Evolutionary conservation across 1,139 yeast species (phyloP), one percentile per base, ranked within the genome.

Genomic region (Yamadazyma epiphylla): DNA sequence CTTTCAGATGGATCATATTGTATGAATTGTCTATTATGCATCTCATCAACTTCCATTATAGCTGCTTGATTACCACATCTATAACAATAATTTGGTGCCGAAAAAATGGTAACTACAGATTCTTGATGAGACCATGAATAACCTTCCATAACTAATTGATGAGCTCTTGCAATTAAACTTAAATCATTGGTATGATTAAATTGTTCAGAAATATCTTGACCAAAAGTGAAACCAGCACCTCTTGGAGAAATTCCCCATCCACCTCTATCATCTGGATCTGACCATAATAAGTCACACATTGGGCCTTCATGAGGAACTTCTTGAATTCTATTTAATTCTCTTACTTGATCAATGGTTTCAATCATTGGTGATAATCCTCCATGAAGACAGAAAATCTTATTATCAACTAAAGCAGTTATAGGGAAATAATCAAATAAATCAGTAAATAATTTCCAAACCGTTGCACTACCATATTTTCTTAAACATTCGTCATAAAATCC

Each of bases 221-320:
- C 74, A 59, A 68, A 68, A 50, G 72, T 64, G 76, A 84, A 94
- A 38, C 98, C 98, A 29, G 98, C 98, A 49, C 98, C 98, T 62
- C 98, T 77, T 44, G 98, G 97, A 35, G 95, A 83, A 42, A 91
- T 80, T 15, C 96, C 95, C 98, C 98, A 94, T 34, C 94, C 89
- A 38, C 87, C 87, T 43, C 94, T 80, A 52, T 87, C 96, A 53
- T 91, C 98, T 2, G 98, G 98, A 53, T 91, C 98, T 6, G 95
- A 83, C 98, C 98, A 91, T 37, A 91, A 68, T 52, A 91, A 67
- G 57, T 91, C 98, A 62, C 97, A 91, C 96, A 91, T 91, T 31
- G 96, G 95, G 23, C 98, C 98, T 59, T 91, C 98, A 55, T 91
- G 98, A 21, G 98, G 98, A 31, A 91, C 97, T 62, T 91, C 98